These are phyloP conservation scores for Cupressus sempervirens DNA, from an alignment of 75 land plant genomes.

Conservation along the genomic window DNA sequence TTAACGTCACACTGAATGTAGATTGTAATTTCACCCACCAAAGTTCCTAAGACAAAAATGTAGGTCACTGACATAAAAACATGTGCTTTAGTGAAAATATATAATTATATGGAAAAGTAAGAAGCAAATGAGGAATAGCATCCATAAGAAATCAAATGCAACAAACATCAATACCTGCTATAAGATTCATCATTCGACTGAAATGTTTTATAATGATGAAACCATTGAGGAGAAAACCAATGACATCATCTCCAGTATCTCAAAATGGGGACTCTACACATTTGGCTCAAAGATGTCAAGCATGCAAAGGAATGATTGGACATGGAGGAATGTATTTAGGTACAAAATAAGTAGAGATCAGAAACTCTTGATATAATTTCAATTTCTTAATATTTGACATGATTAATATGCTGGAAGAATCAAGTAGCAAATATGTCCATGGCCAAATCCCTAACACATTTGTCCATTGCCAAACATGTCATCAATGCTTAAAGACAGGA, in stretches of 20 bases:
- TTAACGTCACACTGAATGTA: not conserved
- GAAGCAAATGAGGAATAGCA: not conserved
- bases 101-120: not conserved
- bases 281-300: not conserved
- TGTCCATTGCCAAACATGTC: not conserved
- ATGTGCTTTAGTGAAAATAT: not conserved
- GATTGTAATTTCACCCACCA: not conserved
- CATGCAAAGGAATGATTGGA: not conserved
- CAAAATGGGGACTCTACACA: not conserved
- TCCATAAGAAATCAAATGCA: not conserved
- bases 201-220: not conserved
- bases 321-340: not conserved
- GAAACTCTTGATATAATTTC: not conserved
- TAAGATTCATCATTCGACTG: not conserved
- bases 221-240: not conserved
- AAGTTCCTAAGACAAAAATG: not conserved
- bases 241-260: not conserved
- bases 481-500: not conserved
- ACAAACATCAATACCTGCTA: not conserved
- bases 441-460: not conserved
- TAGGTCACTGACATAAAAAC: not conserved
- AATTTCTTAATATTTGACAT: not conserved
- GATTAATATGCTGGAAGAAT: not conserved
- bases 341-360: not conserved
- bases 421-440: not conserved